A percentile compares a stretch with the other conserved stretches of the same genome.
Evolutionary conservation across 805 yeast species (phyloP).

Genomic region (Dipodascus albidus): DNA sequence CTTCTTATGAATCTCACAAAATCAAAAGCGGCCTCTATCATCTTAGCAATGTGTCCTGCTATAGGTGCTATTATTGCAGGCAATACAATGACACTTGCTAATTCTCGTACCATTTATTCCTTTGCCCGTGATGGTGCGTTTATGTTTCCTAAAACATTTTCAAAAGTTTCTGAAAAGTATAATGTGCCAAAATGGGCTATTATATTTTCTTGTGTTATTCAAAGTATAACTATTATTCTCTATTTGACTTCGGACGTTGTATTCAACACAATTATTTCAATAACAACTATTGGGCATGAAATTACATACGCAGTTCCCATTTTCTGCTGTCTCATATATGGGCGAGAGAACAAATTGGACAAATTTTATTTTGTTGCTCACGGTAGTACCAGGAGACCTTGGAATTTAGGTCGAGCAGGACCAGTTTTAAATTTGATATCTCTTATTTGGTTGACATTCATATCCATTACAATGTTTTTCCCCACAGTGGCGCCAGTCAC

Average conservation of each 20-base stretch:
- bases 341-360: not conserved
- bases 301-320: conserved; percentile 1
- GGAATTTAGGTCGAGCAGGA: conserved; percentile 9
- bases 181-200: not conserved
- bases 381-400: not conserved
- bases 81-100: conserved; percentile 17
- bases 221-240: not conserved
- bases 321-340: not conserved
- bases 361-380: not conserved
- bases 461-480: conserved; percentile 19
- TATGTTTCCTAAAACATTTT: conserved; percentile 30
- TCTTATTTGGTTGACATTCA: conserved; percentile 13
- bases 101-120: conserved; percentile 49
- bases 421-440: conserved; percentile 11
- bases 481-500: conserved; percentile 21
- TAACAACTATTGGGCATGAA: conserved; percentile 3
- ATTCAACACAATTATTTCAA: conserved; percentile 1
- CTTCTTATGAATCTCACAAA: conserved; percentile 15
- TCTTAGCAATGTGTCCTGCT: conserved; percentile 5
- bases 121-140: conserved; percentile 55
- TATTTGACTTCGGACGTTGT: conserved; percentile 1
- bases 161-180: conserved; percentile 17
- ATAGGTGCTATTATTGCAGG: conserved; percentile 14
- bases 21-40: conserved; percentile 15
- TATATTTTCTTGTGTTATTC: not conserved